Base-by-base conservation (phyloP, 2,329 filamentous ascomycete genomes). In the Botrytis cinerea region DNA sequence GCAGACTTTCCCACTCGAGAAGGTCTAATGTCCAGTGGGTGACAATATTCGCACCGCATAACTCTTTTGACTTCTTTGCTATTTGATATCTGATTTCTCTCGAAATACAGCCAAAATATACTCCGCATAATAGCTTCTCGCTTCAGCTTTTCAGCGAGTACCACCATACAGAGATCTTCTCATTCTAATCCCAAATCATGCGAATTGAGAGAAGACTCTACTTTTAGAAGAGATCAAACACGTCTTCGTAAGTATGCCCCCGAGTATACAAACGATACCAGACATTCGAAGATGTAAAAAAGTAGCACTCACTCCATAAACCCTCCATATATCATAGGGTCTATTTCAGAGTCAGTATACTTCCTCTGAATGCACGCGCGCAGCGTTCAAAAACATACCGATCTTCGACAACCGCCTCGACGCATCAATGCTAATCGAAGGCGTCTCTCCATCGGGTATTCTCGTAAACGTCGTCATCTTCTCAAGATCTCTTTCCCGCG, bases 251-350 rank as follows among this genome's bases (percentile, higher is more conserved):
- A 2, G 48, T 1, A 57, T 43, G 38, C 9, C 2, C 1, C 3
- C 2, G 43, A 20, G 5, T 57, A 7, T 10, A 32, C 48, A 68
- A n/a, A 51, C 35, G 18, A 32, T 48, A 68, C 48, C 4, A 25
- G 28, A n/a, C 35, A 18, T 25, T 18, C 25, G 10, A 38, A 54
- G 28, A 54, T 66, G 43, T n/a, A 66, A n/a, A 22, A 18, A 54
- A 48, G 68, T 63, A 68, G 40, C 57, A 82, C 88, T 83, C 84
- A 93, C 92, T 96, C 93, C 74, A 91, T 93, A 83, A 96, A 96
- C 18, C 93, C 93, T 73, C 92, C 91, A 86, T 95, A 96, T 78
- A 92, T 93, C 80, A 93, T 93, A 75, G 92, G 88, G 79, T 94
- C 90, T 80, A 28, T 28, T 1, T 25, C 18, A 10, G 20, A 57